These are phyloP conservation scores for Ceratocystis smalleyi DNA, from an alignment of 2,329 filamentous ascomycete genomes.

Conservation along the genomic window DNA sequence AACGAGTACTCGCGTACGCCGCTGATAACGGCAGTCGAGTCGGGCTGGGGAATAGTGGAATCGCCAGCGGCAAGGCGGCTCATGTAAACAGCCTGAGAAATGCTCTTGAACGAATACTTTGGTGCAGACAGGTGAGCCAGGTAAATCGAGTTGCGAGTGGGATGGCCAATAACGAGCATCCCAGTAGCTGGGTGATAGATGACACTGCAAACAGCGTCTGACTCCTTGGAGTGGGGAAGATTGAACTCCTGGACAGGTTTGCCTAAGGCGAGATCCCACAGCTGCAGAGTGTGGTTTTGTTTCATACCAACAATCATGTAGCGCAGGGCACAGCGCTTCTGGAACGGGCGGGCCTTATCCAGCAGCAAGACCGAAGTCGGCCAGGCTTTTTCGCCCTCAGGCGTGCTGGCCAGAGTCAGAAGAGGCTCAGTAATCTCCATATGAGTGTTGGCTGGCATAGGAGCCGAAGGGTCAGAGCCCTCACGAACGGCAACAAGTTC, in stretches of 20 bases:
- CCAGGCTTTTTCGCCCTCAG: constrained; percentile 84
- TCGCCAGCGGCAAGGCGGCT: constrained; percentile 61
- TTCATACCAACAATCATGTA: constrained; percentile 98
- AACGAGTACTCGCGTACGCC: constrained; percentile 93
- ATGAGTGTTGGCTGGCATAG: constrained; percentile 39
- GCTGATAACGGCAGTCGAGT: constrained; percentile 93
- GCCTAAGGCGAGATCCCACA: constrained; percentile 91
- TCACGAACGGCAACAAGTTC: constrained; percentile 47
- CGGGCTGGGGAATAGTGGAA: constrained; percentile 60
- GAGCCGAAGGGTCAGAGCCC: constrained; percentile 34
- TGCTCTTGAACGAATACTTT: constrained; percentile 67
- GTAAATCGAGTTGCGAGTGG: constrained; percentile 93
- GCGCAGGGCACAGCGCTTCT: constrained; percentile 73
- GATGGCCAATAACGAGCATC: constrained; percentile 88
- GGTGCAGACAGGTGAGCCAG: constrained; percentile 91
- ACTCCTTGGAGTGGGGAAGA: constrained; percentile 88
- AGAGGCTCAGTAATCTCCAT: constrained; percentile 75
- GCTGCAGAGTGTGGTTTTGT: constrained; percentile 94
- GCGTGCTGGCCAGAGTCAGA: constrained; percentile 72
- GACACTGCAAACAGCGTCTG: constrained; percentile 94
- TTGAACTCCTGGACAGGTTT: constrained; percentile 97
- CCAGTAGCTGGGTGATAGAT: constrained; percentile 84
- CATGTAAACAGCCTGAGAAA: constrained; percentile 81
- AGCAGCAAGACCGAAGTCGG: constrained; percentile 91
- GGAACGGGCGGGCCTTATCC: constrained; percentile 87